Evolutionary conservation across 1,284 basidiomycete species (phyloP).

Genomic region (Trametes pubescens): DNA sequence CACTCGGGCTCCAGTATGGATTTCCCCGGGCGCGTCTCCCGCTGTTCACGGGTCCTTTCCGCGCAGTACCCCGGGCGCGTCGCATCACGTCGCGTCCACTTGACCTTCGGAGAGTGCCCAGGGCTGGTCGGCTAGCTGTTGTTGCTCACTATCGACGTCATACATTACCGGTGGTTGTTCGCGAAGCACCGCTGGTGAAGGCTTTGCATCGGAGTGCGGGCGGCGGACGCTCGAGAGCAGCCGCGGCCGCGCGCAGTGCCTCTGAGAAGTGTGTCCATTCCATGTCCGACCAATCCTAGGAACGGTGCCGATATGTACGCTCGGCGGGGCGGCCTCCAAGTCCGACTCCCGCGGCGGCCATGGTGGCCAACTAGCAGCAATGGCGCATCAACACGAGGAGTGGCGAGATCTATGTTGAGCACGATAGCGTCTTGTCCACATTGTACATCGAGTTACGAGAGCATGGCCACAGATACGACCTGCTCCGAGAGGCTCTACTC

Average conservation of each 20-base stretch:
- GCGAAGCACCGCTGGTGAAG: neutral
- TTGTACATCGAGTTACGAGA: too few relatives aligned
- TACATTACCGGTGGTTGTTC: constrained; percentile 6
- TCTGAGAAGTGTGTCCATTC: neutral
- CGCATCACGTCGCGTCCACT: constrained; percentile 1
- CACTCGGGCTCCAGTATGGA: constrained; percentile 1
- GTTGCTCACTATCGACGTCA: constrained; percentile 14
- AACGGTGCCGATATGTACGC: neutral
- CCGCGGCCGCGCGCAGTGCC: neutral
- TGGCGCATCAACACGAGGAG: too few relatives aligned
- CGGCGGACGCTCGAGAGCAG: constrained; percentile 1
- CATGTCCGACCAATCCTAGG: neutral
- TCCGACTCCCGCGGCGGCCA: neutral
- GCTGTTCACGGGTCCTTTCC: neutral
- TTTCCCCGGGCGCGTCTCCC: neutral
- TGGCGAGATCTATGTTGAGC: too few relatives aligned
- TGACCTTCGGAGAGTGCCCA: constrained; percentile 1
- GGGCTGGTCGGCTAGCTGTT: neutral
- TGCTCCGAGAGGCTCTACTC: too few relatives aligned
- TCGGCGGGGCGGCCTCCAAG: neutral
- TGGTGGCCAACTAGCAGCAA: too few relatives aligned
- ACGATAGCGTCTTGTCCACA: too few relatives aligned
- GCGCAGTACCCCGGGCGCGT: neutral
- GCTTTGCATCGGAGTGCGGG: neutral
- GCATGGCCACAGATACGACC: too few relatives aligned